Evolutionary conservation across 2,329 filamentous ascomycete genomes (phyloP), one percentile per base, ranked within the genome.

Genomic region (Botrytis pseudocinerea): DNA sequence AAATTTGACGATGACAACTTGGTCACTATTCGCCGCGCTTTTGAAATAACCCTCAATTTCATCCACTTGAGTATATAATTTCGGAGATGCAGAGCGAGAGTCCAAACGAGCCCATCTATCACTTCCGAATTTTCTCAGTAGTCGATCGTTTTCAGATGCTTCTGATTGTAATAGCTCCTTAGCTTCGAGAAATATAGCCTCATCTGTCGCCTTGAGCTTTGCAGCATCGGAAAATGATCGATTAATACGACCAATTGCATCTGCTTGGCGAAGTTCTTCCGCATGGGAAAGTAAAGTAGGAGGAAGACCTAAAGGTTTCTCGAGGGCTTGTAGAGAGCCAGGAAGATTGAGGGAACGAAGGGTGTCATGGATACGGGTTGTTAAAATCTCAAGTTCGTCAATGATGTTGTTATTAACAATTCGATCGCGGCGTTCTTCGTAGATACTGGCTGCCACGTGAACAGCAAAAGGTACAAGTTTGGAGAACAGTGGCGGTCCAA

Each of bases 391-490:
- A 7, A 98, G 85, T 79, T 97, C 92, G 40, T 92, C 90, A 66
- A 98, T 92, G 46, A 98, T 93, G 69, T 89, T 93, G 77, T 93
- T 92, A 80, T 96, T 97, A 61, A 99, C 91, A 73, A 97, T 85
- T n/a, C 94, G 89, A 81, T 99, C 95, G 73, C 95, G 88, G 22
- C 95, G 89, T 80, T 98, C 95, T 72, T 94, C 94, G 80, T 99
- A 99, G 48, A 98, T 97, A 65, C 94, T 97, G 1, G 95, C 93
- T 12, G 96, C 96, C 66, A 98, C 89, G 79, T 99, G 96, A 0
- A 98, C 96, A 0, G 95, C 94, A 81, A 98, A 98, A 0, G 96
- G 96, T 0, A 99, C 96, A 2, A 99, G 87, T 78, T 95, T 96
- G 2, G 93, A 90, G 81, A 99, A 98, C 0, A 99, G 84, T 0